These are phyloP conservation scores for Diaporthe aspalathi DNA, from an alignment of 2,329 filamentous ascomycete species.

Conservation along the genomic window DNA sequence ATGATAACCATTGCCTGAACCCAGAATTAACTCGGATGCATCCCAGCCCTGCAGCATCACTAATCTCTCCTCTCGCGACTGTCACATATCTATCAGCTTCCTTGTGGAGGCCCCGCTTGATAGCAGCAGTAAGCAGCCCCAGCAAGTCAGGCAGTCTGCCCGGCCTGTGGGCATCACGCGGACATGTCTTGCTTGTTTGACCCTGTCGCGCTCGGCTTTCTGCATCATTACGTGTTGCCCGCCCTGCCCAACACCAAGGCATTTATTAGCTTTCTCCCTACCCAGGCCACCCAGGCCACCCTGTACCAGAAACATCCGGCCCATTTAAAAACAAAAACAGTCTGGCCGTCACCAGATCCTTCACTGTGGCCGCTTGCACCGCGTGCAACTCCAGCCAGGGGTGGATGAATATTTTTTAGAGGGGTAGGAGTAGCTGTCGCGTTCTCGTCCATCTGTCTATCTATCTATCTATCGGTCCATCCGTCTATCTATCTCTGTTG, in stretches of 20 bases:
- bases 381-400: constrained; percentile 7
- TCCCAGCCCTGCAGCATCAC: constrained; percentile 6
- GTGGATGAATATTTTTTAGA: not conserved
- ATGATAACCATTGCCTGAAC: constrained; percentile 11
- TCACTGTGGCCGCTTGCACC: not conserved
- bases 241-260: constrained; percentile 6
- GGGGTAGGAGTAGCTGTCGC: not conserved
- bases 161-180: constrained; percentile 15
- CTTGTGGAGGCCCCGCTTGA: constrained; percentile 12
- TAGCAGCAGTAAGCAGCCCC: not conserved
- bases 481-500: not conserved
- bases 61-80: not conserved
- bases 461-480: not conserved
- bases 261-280: not conserved
- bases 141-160: not conserved
- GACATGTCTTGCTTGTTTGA: not conserved
- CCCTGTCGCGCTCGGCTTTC: constrained; percentile 2
- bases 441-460: not conserved
- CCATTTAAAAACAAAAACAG: too few species aligned
- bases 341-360: too few species aligned
- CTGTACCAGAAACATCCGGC: constrained; percentile 2
- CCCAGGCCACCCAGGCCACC: too few species aligned
- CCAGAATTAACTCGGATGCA: not conserved
- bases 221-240: constrained; percentile 29
- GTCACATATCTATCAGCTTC: not conserved